Base-by-base conservation (phyloP, 2,329 filamentous ascomycete species). In the Colletotrichum euphorbiae region DNA sequence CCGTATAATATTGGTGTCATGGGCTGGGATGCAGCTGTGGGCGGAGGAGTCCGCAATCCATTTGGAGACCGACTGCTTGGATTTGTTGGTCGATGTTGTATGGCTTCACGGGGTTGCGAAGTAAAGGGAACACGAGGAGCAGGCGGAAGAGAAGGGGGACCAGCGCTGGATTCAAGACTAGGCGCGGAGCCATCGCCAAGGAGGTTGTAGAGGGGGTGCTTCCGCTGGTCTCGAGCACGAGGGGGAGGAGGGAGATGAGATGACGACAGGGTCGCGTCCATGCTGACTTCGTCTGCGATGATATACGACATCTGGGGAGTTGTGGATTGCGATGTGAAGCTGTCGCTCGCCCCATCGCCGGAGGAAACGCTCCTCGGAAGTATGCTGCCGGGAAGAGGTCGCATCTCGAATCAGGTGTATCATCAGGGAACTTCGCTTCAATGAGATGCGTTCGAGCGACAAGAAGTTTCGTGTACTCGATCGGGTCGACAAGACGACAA, bases 271-370 rank as follows among this genome's bases (percentile, higher is more conserved):
- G 79, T 78, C 11, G 80, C 76, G 69, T 84, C 81, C 68, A 87
- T 76, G 11, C 80, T 77, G 51, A 82, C 80, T 74, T 87, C 85
- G 71, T 85, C 83, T 72, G 82, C 81, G 56, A 87, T 74, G 70
- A 85, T 81, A 70, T 84, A 87, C 60, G 82, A 85, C 82, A 87
- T 86, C 54, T 84, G 82, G 60, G 80, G 79, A 69, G 73, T 76
- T 51, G 76, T 72, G 61, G 72, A 74, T 46, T 75, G 56, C 8
- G 63, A 57, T n/a, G 56, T 45, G 19, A 67, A 17, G 43, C 56
- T 24, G n/a, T 69, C 63, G 28, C 54, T 51, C 17, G 67, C 45
- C 28, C 57, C 43, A 13, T 70, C 58, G 67, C 50, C 50, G 3
- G 58, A 54, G 28, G 38, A 62, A 50, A 43, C 17, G 24, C 31